Evolutionary conservation across 2,329 filamentous ascomycete species (phyloP).

Genomic region (Pestalotiopsis sp.): DNA sequence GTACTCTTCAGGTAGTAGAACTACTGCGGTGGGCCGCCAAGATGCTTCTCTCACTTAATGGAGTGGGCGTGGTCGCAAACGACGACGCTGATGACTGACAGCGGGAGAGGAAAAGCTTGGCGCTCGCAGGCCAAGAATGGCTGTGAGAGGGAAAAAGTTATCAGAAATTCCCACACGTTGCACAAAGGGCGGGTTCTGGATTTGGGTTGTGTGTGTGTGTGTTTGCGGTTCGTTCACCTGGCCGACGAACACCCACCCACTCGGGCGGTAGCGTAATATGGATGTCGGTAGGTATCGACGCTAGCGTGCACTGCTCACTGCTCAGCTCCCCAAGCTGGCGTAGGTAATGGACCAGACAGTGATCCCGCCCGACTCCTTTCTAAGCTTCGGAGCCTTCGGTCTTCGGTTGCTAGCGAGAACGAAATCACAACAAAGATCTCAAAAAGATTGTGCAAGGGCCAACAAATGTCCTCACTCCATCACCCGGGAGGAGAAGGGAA

Average conservation of each 20-base stretch:
- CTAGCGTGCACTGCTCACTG: neutral
- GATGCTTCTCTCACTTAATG: neutral
- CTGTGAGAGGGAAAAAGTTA: slow-evolving; percentile 2
- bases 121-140: slow-evolving; percentile 3
- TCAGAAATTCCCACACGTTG: neutral
- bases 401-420: neutral
- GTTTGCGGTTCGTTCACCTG: too few species aligned
- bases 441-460: neutral
- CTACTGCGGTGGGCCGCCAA: too few species aligned
- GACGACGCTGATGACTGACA: neutral
- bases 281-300: neutral
- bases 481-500: neutral
- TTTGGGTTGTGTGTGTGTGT: too few species aligned
- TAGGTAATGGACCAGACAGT: slow-evolving; percentile 5
- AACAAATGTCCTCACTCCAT: neutral
- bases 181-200: neutral
- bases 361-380: neutral
- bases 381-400: neutral
- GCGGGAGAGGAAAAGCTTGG: slow-evolving; percentile 3
- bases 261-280: too few species aligned
- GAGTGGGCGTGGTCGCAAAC: neutral
- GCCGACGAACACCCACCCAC: too few species aligned
- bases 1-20: too few species aligned
- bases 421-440: neutral
- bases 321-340: neutral